phyloP scores from a whole-genome alignment of 1,139 yeast species.

The Yarrowia galli region DNA sequence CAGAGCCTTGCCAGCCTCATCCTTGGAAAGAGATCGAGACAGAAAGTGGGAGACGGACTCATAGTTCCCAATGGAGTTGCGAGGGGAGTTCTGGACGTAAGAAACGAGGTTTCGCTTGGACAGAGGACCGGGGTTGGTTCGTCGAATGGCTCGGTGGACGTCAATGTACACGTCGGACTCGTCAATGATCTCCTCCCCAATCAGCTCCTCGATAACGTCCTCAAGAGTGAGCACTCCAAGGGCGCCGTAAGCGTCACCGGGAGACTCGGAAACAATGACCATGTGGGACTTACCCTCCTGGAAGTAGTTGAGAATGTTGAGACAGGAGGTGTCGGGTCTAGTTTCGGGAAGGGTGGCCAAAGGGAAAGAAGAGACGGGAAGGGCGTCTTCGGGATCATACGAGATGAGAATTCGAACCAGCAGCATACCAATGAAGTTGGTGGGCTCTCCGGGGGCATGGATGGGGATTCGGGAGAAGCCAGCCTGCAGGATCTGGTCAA shows the following conservation, averaged over 20 bases:
- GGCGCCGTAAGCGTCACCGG: constrained; percentile 89
- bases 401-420: constrained; percentile 90
- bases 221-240: constrained; percentile 91
- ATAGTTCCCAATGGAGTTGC: constrained; percentile 31
- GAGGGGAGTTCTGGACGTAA: constrained; percentile 28
- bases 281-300: constrained; percentile 98
- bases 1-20: constrained; percentile 18
- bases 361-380: constrained; percentile 93
- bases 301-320: constrained; percentile 91
- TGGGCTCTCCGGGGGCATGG: constrained; percentile 86
- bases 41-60: constrained; percentile 33
- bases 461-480: constrained; percentile 98
- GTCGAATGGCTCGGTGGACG: constrained; percentile 81
- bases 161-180: constrained; percentile 96
- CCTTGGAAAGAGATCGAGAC: constrained; percentile 28
- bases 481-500: constrained; percentile 89
- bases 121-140: constrained; percentile 81
- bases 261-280: constrained; percentile 88
- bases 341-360: constrained; percentile 97
- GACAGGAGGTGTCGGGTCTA: constrained; percentile 86
- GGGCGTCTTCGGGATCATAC: constrained; percentile 95
- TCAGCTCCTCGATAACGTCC: constrained; percentile 95
- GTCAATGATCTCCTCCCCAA: constrained; percentile 97
- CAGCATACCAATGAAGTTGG: constrained; percentile 93
- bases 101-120: constrained; percentile 57